A percentile compares a stretch with the other conserved stretches of the same genome.
phyloP scores from a whole-genome alignment of 208 protist species.

The Trichomonas vaginalis region DNA sequence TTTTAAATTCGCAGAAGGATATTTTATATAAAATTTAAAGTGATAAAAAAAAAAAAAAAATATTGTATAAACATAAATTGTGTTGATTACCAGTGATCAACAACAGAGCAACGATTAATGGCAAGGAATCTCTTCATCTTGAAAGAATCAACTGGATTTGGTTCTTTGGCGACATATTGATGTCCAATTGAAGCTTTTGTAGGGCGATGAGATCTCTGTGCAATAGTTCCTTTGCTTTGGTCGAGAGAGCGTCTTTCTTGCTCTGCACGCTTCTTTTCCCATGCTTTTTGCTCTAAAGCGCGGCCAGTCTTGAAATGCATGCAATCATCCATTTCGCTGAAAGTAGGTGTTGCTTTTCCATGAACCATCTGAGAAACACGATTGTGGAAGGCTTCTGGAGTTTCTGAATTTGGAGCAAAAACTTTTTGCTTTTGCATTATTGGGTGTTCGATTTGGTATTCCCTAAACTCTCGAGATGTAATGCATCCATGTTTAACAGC shows the following conservation, averaged over 20 bases:
- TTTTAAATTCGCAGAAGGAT: too few species aligned
- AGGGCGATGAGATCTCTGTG: neutral
- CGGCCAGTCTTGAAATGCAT: neutral
- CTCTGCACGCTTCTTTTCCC: neutral
- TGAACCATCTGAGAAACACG: neutral
- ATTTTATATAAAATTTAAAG: too few species aligned
- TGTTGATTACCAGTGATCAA: neutral
- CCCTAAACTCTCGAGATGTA: neutral
- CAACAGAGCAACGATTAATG: neutral
- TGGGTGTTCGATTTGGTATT: neutral
- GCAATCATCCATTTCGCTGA: neutral
- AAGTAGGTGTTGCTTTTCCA: neutral
- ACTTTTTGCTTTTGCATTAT: neutral
- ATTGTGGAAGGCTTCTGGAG: neutral
- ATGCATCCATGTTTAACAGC: neutral
- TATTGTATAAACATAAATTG: too few species aligned
- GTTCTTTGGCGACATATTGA: neutral
- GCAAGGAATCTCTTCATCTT: neutral
- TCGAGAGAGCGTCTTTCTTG: neutral
- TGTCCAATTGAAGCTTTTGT: neutral
- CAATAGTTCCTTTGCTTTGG: neutral
- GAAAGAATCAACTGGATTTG: neutral
- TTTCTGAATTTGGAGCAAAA: neutral
- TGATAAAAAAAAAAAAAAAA: too few species aligned
- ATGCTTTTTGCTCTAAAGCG: neutral